Evolutionary conservation across 2,329 filamentous ascomycete species (phyloP).

Genomic region (Aureobasidium sp.): DNA sequence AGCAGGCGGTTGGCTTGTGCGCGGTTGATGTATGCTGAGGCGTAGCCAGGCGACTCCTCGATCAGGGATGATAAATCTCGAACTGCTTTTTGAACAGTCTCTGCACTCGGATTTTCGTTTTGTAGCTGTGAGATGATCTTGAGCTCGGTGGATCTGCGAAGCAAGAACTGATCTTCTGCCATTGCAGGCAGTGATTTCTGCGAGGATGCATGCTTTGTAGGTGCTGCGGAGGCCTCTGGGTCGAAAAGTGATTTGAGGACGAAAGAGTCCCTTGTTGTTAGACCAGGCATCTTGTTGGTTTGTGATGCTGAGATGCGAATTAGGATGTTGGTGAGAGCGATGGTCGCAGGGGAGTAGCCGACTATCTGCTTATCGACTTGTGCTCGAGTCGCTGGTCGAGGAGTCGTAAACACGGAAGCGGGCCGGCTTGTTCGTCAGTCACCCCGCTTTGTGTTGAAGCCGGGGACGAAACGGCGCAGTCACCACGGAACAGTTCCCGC

Average conservation of each 20-base stretch:
- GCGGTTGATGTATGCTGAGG: slow-evolving; percentile 78
- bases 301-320: neutral
- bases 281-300: slow-evolving; percentile 23
- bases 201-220: slow-evolving; percentile 5
- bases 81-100: neutral
- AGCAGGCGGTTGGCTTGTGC: slow-evolving; percentile 68
- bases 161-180: slow-evolving; percentile 10
- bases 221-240: slow-evolving; percentile 42
- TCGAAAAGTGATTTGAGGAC: slow-evolving; percentile 45
- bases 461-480: neutral
- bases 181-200: slow-evolving; percentile 16
- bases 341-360: neutral
- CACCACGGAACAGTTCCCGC: slow-evolving; percentile 6
- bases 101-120: neutral
- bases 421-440: neutral
- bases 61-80: slow-evolving; percentile 51
- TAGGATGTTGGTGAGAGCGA: neutral
- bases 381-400: neutral
- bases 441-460: neutral
- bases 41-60: slow-evolving; percentile 67
- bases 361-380: slow-evolving; percentile 2
- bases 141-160: slow-evolving; percentile 2
- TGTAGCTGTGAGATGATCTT: slow-evolving; percentile 19
- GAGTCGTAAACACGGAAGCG: slow-evolving; percentile 9
- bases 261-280: slow-evolving; percentile 41